Evolutionary conservation across 2,329 filamentous ascomycete species (phyloP).

Genomic region (Cladosporium oxysporum): DNA sequence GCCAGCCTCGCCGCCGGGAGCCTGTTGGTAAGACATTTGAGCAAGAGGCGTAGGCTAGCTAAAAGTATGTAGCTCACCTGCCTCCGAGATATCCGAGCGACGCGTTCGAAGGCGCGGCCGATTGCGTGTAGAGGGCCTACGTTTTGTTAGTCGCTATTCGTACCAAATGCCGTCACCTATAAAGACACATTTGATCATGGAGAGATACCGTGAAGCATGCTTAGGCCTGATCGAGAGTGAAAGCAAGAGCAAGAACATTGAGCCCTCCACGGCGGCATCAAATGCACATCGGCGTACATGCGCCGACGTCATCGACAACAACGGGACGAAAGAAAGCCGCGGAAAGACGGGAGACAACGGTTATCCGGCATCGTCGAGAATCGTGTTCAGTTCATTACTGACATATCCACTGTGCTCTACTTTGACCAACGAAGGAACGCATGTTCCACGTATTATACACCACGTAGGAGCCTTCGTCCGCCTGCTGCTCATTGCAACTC

Average conservation of each 20-base stretch:
- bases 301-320: not conserved
- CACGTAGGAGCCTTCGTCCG: too few species aligned
- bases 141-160: not conserved
- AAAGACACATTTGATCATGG: not conserved
- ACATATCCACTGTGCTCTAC: not conserved
- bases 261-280: not conserved
- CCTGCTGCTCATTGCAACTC: too few species aligned
- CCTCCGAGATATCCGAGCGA: not conserved
- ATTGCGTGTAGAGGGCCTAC: not conserved
- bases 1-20: not conserved
- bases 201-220: not conserved
- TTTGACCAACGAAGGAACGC: not conserved
- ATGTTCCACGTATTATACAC: not conserved
- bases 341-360: not conserved
- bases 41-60: not conserved
- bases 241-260: not conserved
- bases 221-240: not conserved
- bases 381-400: not conserved
- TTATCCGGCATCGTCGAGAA: not conserved
- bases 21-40: not conserved
- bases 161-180: not conserved
- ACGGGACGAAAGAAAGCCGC: not conserved
- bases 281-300: not conserved
- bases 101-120: not conserved
- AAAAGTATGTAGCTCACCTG: not conserved